Conservation (phyloP, 805 yeast genomes). For the Schwanniomyces pseudopolymorphus region DNA sequence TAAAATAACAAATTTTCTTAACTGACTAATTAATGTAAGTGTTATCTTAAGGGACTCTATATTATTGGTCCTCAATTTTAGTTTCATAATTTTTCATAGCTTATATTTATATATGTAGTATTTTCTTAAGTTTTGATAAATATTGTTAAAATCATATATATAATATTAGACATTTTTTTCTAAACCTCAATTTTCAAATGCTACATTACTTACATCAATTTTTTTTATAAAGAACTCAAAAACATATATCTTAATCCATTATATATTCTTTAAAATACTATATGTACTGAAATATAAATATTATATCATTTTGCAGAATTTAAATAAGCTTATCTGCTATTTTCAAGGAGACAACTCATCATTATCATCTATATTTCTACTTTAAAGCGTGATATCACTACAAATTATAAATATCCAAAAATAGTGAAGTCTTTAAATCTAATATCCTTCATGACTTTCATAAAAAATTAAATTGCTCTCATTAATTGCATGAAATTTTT, state of each 20-base stretch:
- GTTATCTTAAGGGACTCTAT: slow-evolving; percentile 34
- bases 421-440: background rate
- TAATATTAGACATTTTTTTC: background rate
- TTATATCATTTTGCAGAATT: background rate
- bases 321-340: too few species aligned
- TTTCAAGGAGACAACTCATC: background rate
- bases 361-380: background rate
- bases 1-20: slow-evolving; percentile 57
- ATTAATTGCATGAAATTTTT: too few species aligned
- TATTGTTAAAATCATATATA: too few species aligned
- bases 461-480: background rate
- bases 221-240: too few species aligned
- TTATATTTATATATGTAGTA: background rate
- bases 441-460: too few species aligned
- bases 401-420: too few species aligned
- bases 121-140: too few species aligned
- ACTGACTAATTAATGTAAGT: slow-evolving; percentile 46
- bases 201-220: too few species aligned
- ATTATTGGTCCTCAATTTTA: slow-evolving; percentile 17
- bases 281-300: background rate
- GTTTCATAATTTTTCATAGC: slow-evolving; percentile 13
- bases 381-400: background rate
- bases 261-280: too few species aligned
- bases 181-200: too few species aligned
- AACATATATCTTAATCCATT: background rate